phyloP scores from a whole-genome alignment of 352 stramenopile species.

The Thalassiosira exigua region DNA sequence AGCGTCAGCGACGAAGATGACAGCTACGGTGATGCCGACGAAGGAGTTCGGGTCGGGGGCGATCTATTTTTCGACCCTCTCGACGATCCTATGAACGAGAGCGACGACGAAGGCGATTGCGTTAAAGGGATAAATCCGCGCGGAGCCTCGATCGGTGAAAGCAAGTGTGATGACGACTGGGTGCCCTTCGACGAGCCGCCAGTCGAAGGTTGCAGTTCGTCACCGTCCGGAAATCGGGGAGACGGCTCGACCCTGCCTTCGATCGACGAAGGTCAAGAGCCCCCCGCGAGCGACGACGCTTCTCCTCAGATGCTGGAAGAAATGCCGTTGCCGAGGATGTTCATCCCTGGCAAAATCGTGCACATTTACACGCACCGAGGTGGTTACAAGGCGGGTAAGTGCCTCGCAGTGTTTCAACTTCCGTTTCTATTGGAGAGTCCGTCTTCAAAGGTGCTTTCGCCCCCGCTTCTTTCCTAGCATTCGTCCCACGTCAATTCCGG shows the following conservation, averaged over 20 bases:
- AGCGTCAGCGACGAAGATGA: background rate
- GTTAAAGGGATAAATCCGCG: too few species aligned
- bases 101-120: slow-evolving; percentile 52
- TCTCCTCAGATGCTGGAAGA: slow-evolving; percentile 78
- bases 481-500: slow-evolving; percentile 68
- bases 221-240: too few species aligned
- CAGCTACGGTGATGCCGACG: slow-evolving; percentile 35
- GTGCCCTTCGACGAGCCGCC: slow-evolving; percentile 58
- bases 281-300: background rate
- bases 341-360: slow-evolving; percentile 86
- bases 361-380: slow-evolving; percentile 87
- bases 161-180: slow-evolving; percentile 42
- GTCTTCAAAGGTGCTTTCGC: too few species aligned
- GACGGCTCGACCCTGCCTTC: too few species aligned
- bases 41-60: slow-evolving; percentile 49
- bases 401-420: too few species aligned
- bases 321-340: slow-evolving; percentile 84
- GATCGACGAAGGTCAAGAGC: slow-evolving; percentile 5
- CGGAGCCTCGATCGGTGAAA: too few species aligned
- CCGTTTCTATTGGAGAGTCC: too few species aligned
- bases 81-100: slow-evolving; percentile 59
- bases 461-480: slow-evolving; percentile 17
- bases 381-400: slow-evolving; percentile 74
- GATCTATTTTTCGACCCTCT: slow-evolving; percentile 62
- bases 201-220: too few species aligned